phyloP scores from a whole-genome alignment of 768 basidiomycete genomes.

The Astraeus odoratus region DNA sequence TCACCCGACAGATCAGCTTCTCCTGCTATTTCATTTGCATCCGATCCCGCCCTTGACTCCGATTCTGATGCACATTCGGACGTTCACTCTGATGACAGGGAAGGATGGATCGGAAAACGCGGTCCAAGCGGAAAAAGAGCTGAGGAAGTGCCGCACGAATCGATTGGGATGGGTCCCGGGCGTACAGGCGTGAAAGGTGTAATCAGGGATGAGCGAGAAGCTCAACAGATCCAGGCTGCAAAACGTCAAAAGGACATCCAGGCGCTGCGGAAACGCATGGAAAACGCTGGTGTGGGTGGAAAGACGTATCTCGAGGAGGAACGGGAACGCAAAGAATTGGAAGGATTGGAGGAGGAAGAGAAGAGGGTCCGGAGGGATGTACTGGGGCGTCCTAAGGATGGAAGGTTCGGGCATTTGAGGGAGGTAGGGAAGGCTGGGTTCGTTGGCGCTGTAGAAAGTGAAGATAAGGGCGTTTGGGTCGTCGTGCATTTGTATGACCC shows the following conservation, averaged over 20 bases:
- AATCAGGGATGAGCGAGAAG: conserved; percentile 74
- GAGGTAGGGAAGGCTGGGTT: conserved; percentile 75
- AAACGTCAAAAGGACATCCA: conserved; percentile 47
- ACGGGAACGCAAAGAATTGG: conserved; percentile 42
- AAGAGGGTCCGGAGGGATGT: conserved; percentile 30
- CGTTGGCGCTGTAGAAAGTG: conserved; percentile 67
- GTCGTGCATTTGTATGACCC: conserved; percentile 83
- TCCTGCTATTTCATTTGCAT: conserved; percentile 27
- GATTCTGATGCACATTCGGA: conserved; percentile 37
- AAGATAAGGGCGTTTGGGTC: conserved; percentile 66
- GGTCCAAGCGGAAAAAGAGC: neutral
- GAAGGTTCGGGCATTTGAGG: conserved; percentile 69
- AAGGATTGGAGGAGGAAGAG: conserved; percentile 35
- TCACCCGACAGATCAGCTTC: conserved; percentile 45
- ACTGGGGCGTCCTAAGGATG: conserved; percentile 44
- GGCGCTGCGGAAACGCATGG: conserved; percentile 50
- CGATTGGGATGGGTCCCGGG: conserved; percentile 81
- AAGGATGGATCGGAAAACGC: conserved; percentile 33
- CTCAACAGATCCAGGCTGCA: conserved; percentile 46
- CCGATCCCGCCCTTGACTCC: conserved; percentile 28
- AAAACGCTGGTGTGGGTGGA: conserved; percentile 56
- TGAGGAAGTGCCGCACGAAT: conserved; percentile 34
- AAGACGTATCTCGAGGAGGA: conserved; percentile 78
- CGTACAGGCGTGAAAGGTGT: conserved; percentile 88
- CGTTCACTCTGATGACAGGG: conserved; percentile 18